Evolutionary conservation across 306 rosid genomes (phyloP), one percentile per base, ranked within the genome.

Genomic region (Prunus mira): DNA sequence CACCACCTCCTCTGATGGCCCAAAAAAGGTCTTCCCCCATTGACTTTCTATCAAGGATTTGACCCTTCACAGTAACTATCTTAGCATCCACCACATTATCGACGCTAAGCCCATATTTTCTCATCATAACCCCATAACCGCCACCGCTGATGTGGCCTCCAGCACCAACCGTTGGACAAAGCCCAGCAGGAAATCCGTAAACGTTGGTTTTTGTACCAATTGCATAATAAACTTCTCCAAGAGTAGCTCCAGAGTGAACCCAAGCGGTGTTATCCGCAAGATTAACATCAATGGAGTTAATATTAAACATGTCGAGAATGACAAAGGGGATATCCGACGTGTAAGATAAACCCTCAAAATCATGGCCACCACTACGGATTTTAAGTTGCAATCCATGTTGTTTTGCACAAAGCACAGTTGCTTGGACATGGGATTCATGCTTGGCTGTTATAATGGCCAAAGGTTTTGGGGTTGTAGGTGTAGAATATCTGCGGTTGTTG

Each of bases 1-100:
- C 94, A 2, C 92, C 92, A 9, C 97, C 94, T n/a, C 97, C 93
- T 78, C 88, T 85, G 65, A 91, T 89, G 0, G 94, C 92, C 97
- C 94, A 87, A 73, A 91, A 89, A 0, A 91, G 55, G 24, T 86
- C 94, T 22, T 91, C 94, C 17, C 90, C 93, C 93, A 88, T 93
- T 68, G 82, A 75, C 54, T 32, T 45, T 73, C 96, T 81, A 51
- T 51, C 19, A 14, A 51, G 19, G 4, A 51, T 72, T 15, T 45
- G 76, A 0, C 97, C 96, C 19, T 83, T 74, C 15, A 77, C 87
- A 64, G 83, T 86, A 0, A 93, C 85, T 0, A 93, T 62, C 43
- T 6, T 15, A 1, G 98, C 98, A 28, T 93, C 94, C 0, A 84
- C 46, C 0, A 81, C 85, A 25, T 89, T 90, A 56, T 93, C 98